These are phyloP conservation scores for Sordariomycetes sp. DNA, from an alignment of 2,329 filamentous ascomycete species.

Conservation along the genomic window DNA sequence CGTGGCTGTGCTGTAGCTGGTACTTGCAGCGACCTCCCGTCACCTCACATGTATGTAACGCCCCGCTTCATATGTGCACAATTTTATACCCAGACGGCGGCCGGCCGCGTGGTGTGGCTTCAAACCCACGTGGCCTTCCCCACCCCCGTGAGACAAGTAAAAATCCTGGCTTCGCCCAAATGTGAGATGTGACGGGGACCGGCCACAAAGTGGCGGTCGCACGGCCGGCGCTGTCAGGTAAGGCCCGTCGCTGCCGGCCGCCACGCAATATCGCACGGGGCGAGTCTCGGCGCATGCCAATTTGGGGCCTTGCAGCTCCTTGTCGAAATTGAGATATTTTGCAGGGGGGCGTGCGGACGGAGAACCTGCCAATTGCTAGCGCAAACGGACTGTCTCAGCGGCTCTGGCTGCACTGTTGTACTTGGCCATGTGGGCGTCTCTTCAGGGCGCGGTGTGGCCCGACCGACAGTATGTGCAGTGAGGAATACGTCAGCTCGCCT, in stretches of 20 bases:
- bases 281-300: background rate
- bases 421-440: background rate
- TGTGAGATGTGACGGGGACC: background rate
- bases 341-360: too few species aligned
- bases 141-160: background rate
- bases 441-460: too few species aligned
- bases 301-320: background rate
- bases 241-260: background rate
- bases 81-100: background rate
- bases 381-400: too few species aligned
- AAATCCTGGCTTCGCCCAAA: background rate
- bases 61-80: background rate
- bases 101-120: background rate
- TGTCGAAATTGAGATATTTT: too few species aligned
- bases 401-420: background rate
- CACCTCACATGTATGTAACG: background rate
- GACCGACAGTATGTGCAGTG: too few species aligned
- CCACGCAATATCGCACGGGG: background rate
- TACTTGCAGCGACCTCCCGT: background rate
- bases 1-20: background rate
- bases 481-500: background rate
- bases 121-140: background rate
- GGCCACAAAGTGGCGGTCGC: background rate
- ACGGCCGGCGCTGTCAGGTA: background rate
- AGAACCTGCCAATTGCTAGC: too few species aligned